Evolutionary conservation across 139 green algal genomes (phyloP), one percentile per base, ranked within the genome.

Genomic region (Chlorella sorokiniana): DNA sequence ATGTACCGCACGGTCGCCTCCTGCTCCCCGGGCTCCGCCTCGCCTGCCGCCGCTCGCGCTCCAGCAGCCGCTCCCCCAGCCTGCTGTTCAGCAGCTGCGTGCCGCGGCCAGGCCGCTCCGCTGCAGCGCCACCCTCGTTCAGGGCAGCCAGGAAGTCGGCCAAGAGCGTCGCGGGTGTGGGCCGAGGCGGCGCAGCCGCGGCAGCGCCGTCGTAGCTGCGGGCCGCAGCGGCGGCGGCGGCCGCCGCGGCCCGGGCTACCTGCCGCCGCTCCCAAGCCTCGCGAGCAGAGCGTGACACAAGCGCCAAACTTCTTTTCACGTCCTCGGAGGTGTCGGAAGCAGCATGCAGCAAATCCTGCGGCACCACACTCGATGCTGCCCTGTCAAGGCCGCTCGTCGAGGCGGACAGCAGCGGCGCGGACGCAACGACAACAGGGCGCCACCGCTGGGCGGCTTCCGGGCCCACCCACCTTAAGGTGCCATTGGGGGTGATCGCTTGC

Each of bases 141-240:
- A 79, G 54, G 31, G 42, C 73, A 11, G 73, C 31, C 54, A 79
- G 23, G 40, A 79, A 79, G 38, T 79, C 73, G 38, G 73, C 73
- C 23, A 79, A 25, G 37, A 79, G 73, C 31, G 69, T 45, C 20
- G 48, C 71, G 10, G 69, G 61, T 16, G 69, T 42, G 42, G 69
- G 69, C 3, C 42, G 68, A 31, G 31, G 62, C n/a, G n/a, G n/a
- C n/a, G n/a, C n/a, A n/a, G n/a, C n/a, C n/a, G n/a, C n/a, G n/a
- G n/a, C n/a, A n/a, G n/a, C n/a, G n/a, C n/a, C n/a, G n/a, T n/a
- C n/a, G n/a, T n/a, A n/a, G n/a, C n/a, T n/a, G n/a, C n/a, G n/a
- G 23, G 41, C 68, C 11, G 18, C n/a, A 0, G 67, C 14, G 7
- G 20, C 37, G 25, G 25, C 37, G 38, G 23, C 23, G 10, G 25